phyloP scores from a whole-genome alignment of 2,329 filamentous ascomycete genomes.

The Phyllosticta citribraziliensis region DNA sequence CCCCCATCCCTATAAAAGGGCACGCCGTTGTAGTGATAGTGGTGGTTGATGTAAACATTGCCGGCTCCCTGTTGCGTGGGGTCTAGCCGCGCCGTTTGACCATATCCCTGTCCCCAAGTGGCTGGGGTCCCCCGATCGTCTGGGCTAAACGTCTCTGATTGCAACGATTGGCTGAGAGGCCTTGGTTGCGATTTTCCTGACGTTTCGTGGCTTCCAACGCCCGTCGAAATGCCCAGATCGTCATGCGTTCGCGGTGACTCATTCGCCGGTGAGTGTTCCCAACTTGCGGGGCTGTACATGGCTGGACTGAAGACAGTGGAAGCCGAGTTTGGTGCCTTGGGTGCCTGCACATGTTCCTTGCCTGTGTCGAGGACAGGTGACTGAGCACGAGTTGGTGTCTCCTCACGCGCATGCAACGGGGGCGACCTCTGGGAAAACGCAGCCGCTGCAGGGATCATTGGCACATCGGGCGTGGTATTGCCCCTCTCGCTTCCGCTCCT shows the following conservation, averaged over 20 bases:
- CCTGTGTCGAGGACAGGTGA: neutral
- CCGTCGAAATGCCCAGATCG: constrained; percentile 7
- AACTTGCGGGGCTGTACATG: constrained; percentile 3
- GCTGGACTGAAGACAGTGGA: constrained; percentile 6
- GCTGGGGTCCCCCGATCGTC: constrained; percentile 8
- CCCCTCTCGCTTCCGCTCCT: constrained; percentile 13
- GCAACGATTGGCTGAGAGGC: neutral
- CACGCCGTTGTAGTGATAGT: constrained; percentile 10
- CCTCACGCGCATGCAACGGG: neutral
- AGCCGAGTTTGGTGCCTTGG: constrained; percentile 1
- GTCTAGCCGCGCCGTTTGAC: neutral
- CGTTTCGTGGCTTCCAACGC: neutral
- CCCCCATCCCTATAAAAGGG: constrained; percentile 7
- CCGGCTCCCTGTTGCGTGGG: constrained; percentile 4
- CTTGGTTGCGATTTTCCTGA: neutral
- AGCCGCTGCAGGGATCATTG: constrained; percentile 18
- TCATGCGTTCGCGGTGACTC: constrained; percentile 2
- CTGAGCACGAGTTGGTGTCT: neutral
- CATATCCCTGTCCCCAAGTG: constrained; percentile 5
- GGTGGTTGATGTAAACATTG: constrained; percentile 9
- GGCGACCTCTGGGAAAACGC: neutral
- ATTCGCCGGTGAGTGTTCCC: neutral
- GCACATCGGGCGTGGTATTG: constrained; percentile 24
- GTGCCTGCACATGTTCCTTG: neutral
- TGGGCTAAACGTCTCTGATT: neutral